A percentile compares a stretch with the other conserved stretches of the same genome.
phyloP scores from a whole-genome alignment of 352 stramenopile species.

The Phytophthora constricta region DNA sequence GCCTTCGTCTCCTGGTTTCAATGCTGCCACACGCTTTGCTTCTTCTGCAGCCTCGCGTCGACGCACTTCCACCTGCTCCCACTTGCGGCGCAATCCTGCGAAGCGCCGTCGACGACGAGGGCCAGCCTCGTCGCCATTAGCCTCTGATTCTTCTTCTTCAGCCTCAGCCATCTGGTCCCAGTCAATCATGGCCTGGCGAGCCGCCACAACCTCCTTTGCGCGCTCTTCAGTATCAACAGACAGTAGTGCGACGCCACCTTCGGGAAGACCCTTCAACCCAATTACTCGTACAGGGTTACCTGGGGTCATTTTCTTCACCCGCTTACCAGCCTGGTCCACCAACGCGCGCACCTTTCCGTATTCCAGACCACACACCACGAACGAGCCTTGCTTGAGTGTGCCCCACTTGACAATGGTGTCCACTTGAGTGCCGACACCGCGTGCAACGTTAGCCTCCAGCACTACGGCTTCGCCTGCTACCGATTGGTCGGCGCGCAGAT shows the following conservation, averaged over 20 bases:
- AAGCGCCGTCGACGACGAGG: conserved; percentile 56
- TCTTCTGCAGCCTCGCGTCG: conserved; percentile 73
- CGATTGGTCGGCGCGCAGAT: conserved; percentile 94
- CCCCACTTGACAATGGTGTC: conserved; percentile 98
- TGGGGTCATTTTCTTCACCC: conserved; percentile 90
- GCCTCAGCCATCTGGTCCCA: conserved; percentile 78
- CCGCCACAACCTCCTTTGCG: conserved; percentile 79
- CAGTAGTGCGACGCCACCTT: conserved; percentile 80
- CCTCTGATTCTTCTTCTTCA: conserved; percentile 60
- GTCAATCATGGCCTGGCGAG: conserved; percentile 74
- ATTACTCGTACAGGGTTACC: conserved; percentile 92
- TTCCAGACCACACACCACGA: conserved; percentile 95
- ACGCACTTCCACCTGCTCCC: conserved; percentile 68
- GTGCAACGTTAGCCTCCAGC: conserved; percentile 96
- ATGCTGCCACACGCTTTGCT: conserved; percentile 65
- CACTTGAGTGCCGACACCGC: conserved; percentile 94
- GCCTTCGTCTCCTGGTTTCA: conserved; percentile 74
- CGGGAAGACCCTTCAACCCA: conserved; percentile 85
- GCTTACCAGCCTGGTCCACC: conserved; percentile 72
- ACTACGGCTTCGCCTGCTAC: conserved; percentile 93
- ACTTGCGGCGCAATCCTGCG: conserved; percentile 64
- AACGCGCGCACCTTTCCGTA: conserved; percentile 93
- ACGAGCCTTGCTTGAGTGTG: conserved; percentile 93
- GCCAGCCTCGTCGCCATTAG: conserved; percentile 24
- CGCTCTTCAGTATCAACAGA: conserved; percentile 76